Base-by-base conservation (phyloP, 2,329 filamentous ascomycete genomes). In the Epichloe brachyelytri region DNA sequence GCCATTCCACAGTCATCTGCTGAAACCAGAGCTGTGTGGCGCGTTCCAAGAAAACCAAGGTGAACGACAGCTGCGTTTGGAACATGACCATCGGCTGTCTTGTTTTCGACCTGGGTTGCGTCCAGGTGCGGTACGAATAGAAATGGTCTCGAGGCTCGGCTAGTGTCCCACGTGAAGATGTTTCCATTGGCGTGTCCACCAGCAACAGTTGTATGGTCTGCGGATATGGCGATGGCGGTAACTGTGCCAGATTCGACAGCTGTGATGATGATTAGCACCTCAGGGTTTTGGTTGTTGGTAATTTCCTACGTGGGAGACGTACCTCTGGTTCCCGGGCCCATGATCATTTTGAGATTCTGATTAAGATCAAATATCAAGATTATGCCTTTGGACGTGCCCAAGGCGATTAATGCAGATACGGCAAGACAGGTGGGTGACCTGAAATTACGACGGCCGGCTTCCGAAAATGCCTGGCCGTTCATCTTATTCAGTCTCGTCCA, bases 291-390 rank as follows among this genome's bases (percentile, higher is more conserved):
- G 30, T 30, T 22, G 15, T 15, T 26, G 11, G n/a, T 19, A 8
- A 4, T 19, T 33, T 48, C n/a, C 7, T 38, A 6, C 37, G 5
- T 30, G 15, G 26, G 7, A 20, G 17, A 37, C 40, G 59, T 68
- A 86, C 86, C 86, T 76, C 93, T 95, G 1, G 90, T 95, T 36
- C 91, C 90, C 34, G 87, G 86, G 2, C 93, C 93, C 56, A 98
- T 88, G 52, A 97, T 95, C 60, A 86, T 84, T 68, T 95, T 96
- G 52, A 97, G 72, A 58, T 86, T 93, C 68, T 98, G 93, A 65
- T 94, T 88, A 67, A 96, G 97, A 71, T 98, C 94, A 71, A 98
- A 98, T 53, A 97, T 82, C 63, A 98, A 73, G 52, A 97, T 86
- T 66, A 96, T 83, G 50, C 94, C 93, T 67, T 95, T 97, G 3